Evolutionary conservation across 1,284 basidiomycete species (phyloP).

Genomic region (Golubevia pallescens): DNA sequence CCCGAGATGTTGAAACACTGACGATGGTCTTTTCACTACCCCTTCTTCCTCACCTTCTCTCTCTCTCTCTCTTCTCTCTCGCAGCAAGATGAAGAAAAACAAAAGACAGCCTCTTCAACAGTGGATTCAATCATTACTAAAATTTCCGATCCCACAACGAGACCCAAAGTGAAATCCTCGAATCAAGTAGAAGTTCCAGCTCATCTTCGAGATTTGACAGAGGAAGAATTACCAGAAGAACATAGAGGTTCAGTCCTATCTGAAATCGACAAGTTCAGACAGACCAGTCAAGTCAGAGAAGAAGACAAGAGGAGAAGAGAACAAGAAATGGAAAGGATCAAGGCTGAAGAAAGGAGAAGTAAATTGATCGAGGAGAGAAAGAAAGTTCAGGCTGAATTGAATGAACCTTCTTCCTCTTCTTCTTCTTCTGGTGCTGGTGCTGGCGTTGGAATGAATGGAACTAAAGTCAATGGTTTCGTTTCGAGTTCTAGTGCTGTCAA

Average conservation of each 20-base stretch:
- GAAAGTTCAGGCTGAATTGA: slow-evolving; percentile 5
- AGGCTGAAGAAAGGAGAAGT: slow-evolving; percentile 24
- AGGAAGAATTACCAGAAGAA: slow-evolving; percentile 92
- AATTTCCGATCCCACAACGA: slow-evolving; percentile 70
- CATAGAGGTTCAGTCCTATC: slow-evolving; percentile 90
- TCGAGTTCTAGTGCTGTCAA: slow-evolving; percentile 3
- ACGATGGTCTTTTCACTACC: too few species aligned
- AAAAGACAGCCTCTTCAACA: slow-evolving; percentile 69
- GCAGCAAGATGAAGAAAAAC: slow-evolving; percentile 24
- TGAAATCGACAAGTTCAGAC: slow-evolving; percentile 85
- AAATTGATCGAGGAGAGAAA: slow-evolving; percentile 9
- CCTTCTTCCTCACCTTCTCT: too few species aligned
- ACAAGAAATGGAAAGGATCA: slow-evolving; percentile 36
- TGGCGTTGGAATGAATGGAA: slow-evolving; percentile 6
- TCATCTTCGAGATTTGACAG: slow-evolving; percentile 90
- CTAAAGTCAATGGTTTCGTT: background rate
- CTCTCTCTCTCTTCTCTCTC: background rate
- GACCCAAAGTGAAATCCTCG: slow-evolving; percentile 68
- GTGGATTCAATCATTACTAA: slow-evolving; percentile 58
- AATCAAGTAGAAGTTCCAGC: slow-evolving; percentile 76
- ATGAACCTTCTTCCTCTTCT: background rate
- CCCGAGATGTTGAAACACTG: too few species aligned
- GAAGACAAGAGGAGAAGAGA: slow-evolving; percentile 46
- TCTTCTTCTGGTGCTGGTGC: too few species aligned
- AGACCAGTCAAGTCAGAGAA: slow-evolving; percentile 49